phyloP scores from a whole-genome alignment of 2,329 filamentous ascomycete genomes.

The Colletotrichum sp. region DNA sequence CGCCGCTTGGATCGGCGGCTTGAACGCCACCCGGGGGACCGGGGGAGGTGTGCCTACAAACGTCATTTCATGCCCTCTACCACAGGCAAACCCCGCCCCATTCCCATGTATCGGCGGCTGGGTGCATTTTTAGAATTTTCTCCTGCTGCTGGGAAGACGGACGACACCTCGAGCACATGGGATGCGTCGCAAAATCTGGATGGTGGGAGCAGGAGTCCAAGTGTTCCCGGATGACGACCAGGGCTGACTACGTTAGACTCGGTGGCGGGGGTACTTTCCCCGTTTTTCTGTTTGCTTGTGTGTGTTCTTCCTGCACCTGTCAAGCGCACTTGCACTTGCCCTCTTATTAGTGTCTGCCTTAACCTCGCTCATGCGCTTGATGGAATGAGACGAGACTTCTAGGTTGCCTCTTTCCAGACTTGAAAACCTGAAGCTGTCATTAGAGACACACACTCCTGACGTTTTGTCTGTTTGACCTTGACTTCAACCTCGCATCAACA shows the following conservation, averaged over 20 bases:
- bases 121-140: background rate
- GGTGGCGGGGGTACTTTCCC: conserved; percentile 12
- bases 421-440: background rate
- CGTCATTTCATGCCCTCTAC: conserved; percentile 1
- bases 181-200: background rate
- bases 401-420: background rate
- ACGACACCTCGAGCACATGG: background rate
- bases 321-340: background rate
- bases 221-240: background rate
- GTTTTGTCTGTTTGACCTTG: background rate
- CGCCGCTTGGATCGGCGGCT: conserved; percentile 8
- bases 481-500: background rate
- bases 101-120: background rate
- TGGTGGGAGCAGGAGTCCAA: background rate
- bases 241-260: background rate
- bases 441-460: background rate
- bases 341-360: background rate
- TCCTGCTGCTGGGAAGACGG: background rate
- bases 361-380: background rate
- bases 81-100: background rate
- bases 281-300: conserved; percentile 1
- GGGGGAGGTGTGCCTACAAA: conserved; percentile 1
- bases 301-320: background rate
- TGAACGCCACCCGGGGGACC: conserved; percentile 10
- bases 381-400: background rate